Percentiles rank a stretch among this genome's conserved stretches.
Conservation (phyloP, 129 eudicot genomes). For the Lactuca saligna region DNA sequence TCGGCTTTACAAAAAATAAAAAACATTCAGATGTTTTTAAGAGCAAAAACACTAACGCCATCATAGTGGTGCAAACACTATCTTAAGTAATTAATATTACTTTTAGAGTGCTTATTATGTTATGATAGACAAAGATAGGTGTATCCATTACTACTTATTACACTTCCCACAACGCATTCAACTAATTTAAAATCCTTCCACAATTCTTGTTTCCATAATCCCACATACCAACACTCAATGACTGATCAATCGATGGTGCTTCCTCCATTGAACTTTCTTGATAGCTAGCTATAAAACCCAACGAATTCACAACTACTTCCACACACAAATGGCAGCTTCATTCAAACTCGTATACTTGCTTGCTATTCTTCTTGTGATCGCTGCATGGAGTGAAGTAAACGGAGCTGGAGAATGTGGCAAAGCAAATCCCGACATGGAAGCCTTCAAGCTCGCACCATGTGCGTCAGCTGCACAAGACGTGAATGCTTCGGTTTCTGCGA, state of each 20-base stretch:
- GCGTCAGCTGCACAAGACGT: conserved; percentile 46
- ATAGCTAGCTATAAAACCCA: conserved; percentile 32
- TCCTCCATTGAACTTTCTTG: conserved; percentile 33
- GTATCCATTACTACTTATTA: not conserved
- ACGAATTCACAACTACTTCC: conserved; percentile 24
- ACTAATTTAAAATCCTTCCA: conserved; percentile 1
- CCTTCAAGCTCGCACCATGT: conserved; percentile 53
- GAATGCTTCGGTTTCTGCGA: not conserved
- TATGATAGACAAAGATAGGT: not conserved
- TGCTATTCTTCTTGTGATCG: conserved; percentile 29
- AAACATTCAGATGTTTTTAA: not conserved
- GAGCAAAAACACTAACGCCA: not conserved
- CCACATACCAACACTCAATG: not conserved
- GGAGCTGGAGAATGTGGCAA: not conserved
- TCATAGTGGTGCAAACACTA: not conserved
- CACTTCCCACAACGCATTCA: not conserved
- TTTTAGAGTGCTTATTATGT: not conserved
- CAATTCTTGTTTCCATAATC: not conserved
- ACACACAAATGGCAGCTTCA: conserved; percentile 30
- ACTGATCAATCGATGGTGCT: conserved; percentile 32
- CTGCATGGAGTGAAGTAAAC: conserved; percentile 11
- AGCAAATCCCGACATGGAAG: conserved; percentile 52
- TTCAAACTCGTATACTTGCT: conserved; percentile 38
- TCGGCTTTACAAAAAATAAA: not conserved
- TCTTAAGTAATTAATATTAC: not conserved